phyloP scores from a whole-genome alignment of 1,139 yeast species.

The Kazachstania sp. region DNA sequence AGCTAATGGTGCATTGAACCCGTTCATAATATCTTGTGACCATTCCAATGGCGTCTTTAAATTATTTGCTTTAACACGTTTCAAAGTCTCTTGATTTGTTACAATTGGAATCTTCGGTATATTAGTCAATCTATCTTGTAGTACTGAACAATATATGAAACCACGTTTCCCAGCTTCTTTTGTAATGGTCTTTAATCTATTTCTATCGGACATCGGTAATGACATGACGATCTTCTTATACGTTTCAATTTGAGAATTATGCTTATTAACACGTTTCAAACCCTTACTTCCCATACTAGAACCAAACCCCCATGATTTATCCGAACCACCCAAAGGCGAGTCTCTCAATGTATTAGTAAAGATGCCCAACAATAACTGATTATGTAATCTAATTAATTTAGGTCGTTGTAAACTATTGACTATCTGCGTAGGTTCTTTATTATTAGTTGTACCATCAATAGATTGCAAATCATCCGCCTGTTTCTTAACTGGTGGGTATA shows the following conservation, averaged over 20 bases:
- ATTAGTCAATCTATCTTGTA: slow-evolving; percentile 74
- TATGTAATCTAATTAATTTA: slow-evolving; percentile 47
- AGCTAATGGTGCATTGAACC: slow-evolving; percentile 77
- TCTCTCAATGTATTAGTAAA: slow-evolving; percentile 76
- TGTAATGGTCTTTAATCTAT: slow-evolving; percentile 74
- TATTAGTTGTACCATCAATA: neutral
- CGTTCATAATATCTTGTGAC: slow-evolving; percentile 90
- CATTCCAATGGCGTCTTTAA: slow-evolving; percentile 59
- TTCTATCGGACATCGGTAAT: slow-evolving; percentile 73
- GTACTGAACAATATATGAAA: slow-evolving; percentile 64
- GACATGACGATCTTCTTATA: slow-evolving; percentile 83
- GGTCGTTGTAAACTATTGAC: slow-evolving; percentile 8
- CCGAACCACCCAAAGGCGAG: slow-evolving; percentile 23
- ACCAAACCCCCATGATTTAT: slow-evolving; percentile 29
- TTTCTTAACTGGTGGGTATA: neutral
- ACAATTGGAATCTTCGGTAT: slow-evolving; percentile 85
- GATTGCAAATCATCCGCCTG: neutral
- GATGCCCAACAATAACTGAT: slow-evolving; percentile 69
- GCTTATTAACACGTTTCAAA: slow-evolving; percentile 23
- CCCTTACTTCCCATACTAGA: slow-evolving; percentile 17
- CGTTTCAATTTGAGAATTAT: slow-evolving; percentile 57
- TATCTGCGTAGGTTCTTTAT: slow-evolving; percentile 8
- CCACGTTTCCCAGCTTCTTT: slow-evolving; percentile 74
- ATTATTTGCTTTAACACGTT: slow-evolving; percentile 35
- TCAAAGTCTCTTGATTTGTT: slow-evolving; percentile 36